Evolutionary conservation across 2,329 filamentous ascomycete species (phyloP).

Genomic region (Elsinoe necatrix): DNA sequence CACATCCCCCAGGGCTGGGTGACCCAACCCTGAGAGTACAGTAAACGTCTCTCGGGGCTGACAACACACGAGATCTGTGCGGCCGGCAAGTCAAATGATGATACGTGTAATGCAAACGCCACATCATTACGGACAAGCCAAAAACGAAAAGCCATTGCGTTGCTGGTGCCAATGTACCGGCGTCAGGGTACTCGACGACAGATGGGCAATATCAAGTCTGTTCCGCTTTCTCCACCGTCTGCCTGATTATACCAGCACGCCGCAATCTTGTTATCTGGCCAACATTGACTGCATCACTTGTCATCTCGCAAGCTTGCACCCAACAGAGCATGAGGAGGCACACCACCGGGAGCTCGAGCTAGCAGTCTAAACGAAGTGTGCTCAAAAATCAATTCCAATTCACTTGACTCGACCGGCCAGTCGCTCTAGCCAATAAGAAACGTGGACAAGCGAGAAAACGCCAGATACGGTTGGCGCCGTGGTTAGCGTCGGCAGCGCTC

Average conservation of each 20-base stretch:
- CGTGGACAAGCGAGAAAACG: constrained; percentile 2
- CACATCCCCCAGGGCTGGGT: background rate
- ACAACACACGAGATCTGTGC: constrained; percentile 10
- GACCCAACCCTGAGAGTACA: background rate
- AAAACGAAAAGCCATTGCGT: constrained; percentile 7
- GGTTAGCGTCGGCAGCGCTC: constrained; percentile 8
- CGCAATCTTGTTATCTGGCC: background rate
- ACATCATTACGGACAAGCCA: constrained; percentile 5
- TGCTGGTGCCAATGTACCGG: constrained; percentile 13
- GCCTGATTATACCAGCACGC: background rate
- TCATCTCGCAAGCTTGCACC: constrained; percentile 10
- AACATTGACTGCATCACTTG: background rate
- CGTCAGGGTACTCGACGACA: constrained; percentile 10
- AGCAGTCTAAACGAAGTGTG: constrained; percentile 10
- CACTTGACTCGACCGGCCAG: constrained; percentile 7
- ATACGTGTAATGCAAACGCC: constrained; percentile 6
- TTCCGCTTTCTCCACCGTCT: background rate
- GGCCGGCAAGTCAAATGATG: constrained; percentile 9
- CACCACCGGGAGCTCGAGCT: constrained; percentile 7
- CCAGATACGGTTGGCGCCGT: constrained; percentile 8
- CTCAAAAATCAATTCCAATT: constrained; percentile 11
- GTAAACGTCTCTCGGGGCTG: background rate
- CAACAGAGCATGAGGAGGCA: background rate
- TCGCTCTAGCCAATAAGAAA: background rate
- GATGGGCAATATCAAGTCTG: constrained; percentile 4